These are phyloP conservation scores for Carallia brachiata DNA, from an alignment of 345 rosid species.

Conservation along the genomic window DNA sequence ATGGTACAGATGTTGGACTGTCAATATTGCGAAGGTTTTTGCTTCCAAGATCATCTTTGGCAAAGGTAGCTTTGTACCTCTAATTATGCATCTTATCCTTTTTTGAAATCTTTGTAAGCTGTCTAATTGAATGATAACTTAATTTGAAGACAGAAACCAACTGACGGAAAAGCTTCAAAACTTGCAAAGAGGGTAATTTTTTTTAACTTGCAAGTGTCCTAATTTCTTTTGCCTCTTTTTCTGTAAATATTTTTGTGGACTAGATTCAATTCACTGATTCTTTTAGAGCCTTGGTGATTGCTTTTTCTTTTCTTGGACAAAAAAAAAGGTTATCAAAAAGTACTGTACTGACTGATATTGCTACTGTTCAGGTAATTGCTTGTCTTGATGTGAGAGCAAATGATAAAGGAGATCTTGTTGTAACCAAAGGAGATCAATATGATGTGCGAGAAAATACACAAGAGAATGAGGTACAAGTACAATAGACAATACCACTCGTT, in stretches of 20 bases:
- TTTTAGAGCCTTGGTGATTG: background rate
- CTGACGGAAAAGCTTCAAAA: conserved; percentile 67
- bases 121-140: conserved; percentile 53
- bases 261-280: background rate
- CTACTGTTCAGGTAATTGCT: conserved; percentile 74
- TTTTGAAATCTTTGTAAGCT: conserved; percentile 15
- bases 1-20: conserved; percentile 84
- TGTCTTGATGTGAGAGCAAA: conserved; percentile 97
- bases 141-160: conserved; percentile 69
- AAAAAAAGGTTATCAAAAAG: conserved; percentile 4
- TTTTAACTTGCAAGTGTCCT: conserved; percentile 3
- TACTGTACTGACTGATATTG: conserved; percentile 4
- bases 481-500: background rate
- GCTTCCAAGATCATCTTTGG: conserved; percentile 42
- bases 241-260: background rate
- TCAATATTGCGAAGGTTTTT: conserved; percentile 83
- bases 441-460: conserved; percentile 83
- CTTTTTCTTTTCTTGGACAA: conserved; percentile 3
- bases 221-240: background rate
- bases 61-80: conserved; percentile 54
- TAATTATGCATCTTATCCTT: conserved; percentile 6
- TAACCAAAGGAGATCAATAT: conserved; percentile 96
- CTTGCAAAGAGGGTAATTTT: conserved; percentile 91
- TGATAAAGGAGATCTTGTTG: conserved; percentile 96
- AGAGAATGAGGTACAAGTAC: conserved; percentile 84